These are phyloP conservation scores for Rhizopus stolonifer DNA, from an alignment of 371 early-diverging fungal genomes.

Conservation along the genomic window DNA sequence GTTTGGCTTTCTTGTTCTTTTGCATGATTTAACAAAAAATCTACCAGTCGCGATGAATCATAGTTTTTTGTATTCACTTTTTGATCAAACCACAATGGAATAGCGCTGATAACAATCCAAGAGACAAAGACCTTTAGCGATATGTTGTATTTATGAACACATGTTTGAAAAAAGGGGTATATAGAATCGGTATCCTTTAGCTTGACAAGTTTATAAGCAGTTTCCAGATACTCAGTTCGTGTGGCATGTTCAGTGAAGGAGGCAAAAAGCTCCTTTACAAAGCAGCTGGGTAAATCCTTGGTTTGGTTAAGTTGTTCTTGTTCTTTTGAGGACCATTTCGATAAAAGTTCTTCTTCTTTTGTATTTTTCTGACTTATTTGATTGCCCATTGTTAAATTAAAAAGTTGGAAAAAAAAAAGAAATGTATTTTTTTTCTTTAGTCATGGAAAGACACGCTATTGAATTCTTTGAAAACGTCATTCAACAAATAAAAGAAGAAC, in stretches of 20 bases:
- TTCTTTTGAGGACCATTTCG: conserved; percentile 10
- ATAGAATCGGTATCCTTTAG: conserved; percentile 1
- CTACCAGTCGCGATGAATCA: conserved; percentile 7
- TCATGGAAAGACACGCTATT: not conserved
- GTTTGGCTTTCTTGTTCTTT: conserved; percentile 12
- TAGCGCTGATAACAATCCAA: conserved; percentile 18
- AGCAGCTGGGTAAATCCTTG: conserved; percentile 2
- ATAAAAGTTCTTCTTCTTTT: conserved; percentile 6
- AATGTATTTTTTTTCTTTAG: not conserved
- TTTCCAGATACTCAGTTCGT: not conserved
- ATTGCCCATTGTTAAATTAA: conserved; percentile 18
- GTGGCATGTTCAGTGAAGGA: not conserved
- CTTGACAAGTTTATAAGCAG: not conserved
- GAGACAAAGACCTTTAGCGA: conserved; percentile 28
- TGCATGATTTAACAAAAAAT: conserved; percentile 22
- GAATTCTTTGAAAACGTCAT: conserved; percentile 3
- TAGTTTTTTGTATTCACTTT: not conserved
- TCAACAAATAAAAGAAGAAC: conserved; percentile 1
- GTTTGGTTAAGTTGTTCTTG: conserved; percentile 1
- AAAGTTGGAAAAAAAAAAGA: conserved; percentile 1
- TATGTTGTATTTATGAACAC: conserved; percentile 3
- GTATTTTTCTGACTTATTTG: conserved; percentile 12
- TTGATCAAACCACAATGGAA: conserved; percentile 37
- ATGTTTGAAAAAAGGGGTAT: conserved; percentile 12
- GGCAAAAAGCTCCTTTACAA: not conserved